These are phyloP conservation scores for Eimeria praecox DNA, from an alignment of 169 alveolate species.

Conservation along the genomic window DNA sequence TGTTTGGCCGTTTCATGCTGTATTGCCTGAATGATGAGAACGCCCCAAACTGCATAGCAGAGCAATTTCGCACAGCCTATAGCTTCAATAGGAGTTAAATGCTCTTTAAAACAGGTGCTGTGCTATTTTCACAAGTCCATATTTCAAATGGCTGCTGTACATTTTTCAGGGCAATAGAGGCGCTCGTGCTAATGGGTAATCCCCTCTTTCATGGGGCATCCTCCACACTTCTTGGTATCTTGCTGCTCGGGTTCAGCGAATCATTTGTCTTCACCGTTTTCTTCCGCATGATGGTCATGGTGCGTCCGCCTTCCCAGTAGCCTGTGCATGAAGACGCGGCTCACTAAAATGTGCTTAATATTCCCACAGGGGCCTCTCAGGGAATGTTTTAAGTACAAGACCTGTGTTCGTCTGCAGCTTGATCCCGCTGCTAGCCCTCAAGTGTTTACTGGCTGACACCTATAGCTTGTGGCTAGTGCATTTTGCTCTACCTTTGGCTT, in stretches of 20 bases:
- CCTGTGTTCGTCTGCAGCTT: not conserved
- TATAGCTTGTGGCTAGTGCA: not conserved
- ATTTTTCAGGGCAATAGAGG: conserved; percentile 84
- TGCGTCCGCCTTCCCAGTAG: not conserved
- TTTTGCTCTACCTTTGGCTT: no score
- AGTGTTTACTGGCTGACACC: not conserved
- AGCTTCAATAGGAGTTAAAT: not conserved
- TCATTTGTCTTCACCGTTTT: conserved; percentile 88
- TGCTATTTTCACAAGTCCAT: not conserved
- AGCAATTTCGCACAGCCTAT: not conserved
- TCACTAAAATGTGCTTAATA: not conserved
- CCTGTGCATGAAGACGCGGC: not conserved
- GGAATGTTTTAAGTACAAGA: not conserved
- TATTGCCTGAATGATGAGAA: not conserved
- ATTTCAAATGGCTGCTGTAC: not conserved
- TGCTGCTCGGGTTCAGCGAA: conserved; percentile 86
- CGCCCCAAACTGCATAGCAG: not conserved
- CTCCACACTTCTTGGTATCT: conserved; percentile 87
- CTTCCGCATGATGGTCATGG: conserved; percentile 90
- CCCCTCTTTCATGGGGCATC: conserved; percentile 90
- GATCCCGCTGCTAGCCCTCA: not conserved
- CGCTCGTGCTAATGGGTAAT: conserved; percentile 88
- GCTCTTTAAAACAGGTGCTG: not conserved
- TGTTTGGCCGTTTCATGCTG: not conserved
- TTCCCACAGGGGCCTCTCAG: not conserved